Conservation (phyloP, 352 stramenopile genomes). For the Globisporangium parvum region DNA sequence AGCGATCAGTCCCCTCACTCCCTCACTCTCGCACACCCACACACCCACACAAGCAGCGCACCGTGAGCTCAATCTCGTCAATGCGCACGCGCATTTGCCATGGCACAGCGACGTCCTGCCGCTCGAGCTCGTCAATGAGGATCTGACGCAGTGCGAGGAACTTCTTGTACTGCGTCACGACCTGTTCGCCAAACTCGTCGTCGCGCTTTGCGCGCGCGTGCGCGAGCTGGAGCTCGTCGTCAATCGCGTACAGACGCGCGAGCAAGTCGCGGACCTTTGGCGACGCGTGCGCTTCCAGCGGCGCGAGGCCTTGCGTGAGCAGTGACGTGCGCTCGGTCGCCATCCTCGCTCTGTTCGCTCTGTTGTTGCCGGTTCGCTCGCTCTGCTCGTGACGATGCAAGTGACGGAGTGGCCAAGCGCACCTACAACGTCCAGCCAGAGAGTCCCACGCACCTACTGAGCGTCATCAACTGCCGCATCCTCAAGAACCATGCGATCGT, state of each 20-base stretch:
- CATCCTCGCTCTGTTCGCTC: background rate
- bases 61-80: constrained; percentile 77
- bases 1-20: no score
- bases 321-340: constrained; percentile 21
- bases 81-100: constrained; percentile 74
- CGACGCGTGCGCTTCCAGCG: constrained; percentile 22
- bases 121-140: constrained; percentile 42
- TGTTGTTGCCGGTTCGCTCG: background rate
- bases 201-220: constrained; percentile 52
- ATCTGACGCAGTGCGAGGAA: constrained; percentile 48
- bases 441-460: background rate
- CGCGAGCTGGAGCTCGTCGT: constrained; percentile 48
- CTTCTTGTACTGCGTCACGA: constrained; percentile 46
- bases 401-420: background rate
- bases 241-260: constrained; percentile 34
- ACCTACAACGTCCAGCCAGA: background rate
- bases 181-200: constrained; percentile 54
- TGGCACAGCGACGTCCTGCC: constrained; percentile 33
- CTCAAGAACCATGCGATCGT: no score
- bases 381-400: background rate
- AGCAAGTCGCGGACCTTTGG: constrained; percentile 23
- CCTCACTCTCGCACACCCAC: no score
- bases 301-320: constrained; percentile 42
- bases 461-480: constrained; percentile 3
- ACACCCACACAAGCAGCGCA: constrained; percentile 10